phyloP scores from a whole-genome alignment of 805 yeast species.

The Cyberlindnera meyerae region DNA sequence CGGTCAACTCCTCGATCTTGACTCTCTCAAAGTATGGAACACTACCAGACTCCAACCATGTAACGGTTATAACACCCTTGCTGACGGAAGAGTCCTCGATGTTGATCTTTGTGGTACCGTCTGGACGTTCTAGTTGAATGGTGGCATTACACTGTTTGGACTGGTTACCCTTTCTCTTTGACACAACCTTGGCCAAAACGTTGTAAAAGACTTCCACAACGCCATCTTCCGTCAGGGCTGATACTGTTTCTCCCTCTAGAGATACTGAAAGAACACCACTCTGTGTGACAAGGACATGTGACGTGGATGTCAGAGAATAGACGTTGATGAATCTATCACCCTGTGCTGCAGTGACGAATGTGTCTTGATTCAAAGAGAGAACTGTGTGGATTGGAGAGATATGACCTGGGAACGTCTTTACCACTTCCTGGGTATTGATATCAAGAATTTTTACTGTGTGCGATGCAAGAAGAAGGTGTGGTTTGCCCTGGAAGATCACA shows the following conservation, averaged over 20 bases:
- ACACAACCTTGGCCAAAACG: slow-evolving; percentile 36
- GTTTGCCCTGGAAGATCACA: slow-evolving; percentile 25
- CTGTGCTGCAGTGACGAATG: slow-evolving; percentile 63
- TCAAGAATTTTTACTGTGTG: slow-evolving; percentile 58
- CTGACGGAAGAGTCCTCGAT: slow-evolving; percentile 26
- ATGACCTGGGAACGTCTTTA: slow-evolving; percentile 68
- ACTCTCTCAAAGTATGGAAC: slow-evolving; percentile 52
- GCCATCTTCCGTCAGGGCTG: slow-evolving; percentile 73
- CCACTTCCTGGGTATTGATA: slow-evolving; percentile 32
- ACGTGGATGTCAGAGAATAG: slow-evolving; percentile 40
- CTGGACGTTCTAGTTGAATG: slow-evolving; percentile 45
- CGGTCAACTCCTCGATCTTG: slow-evolving; percentile 38
- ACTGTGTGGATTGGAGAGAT: slow-evolving; percentile 59
- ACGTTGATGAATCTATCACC: slow-evolving; percentile 81
- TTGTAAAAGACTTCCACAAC: slow-evolving; percentile 63
- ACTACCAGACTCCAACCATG: slow-evolving; percentile 62
- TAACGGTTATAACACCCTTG: slow-evolving; percentile 35
- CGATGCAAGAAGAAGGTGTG: slow-evolving; percentile 56
- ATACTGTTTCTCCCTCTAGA: slow-evolving; percentile 35
- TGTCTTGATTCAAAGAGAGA: slow-evolving; percentile 33
- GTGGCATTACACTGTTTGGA: slow-evolving; percentile 48
- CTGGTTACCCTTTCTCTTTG: slow-evolving; percentile 44
- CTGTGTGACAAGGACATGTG: slow-evolving; percentile 68
- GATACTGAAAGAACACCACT: slow-evolving; percentile 49
- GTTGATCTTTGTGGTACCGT: slow-evolving; percentile 24